Base-by-base conservation (phyloP, 1,139 yeast species). In the Wickerhamomyces sp. region DNA sequence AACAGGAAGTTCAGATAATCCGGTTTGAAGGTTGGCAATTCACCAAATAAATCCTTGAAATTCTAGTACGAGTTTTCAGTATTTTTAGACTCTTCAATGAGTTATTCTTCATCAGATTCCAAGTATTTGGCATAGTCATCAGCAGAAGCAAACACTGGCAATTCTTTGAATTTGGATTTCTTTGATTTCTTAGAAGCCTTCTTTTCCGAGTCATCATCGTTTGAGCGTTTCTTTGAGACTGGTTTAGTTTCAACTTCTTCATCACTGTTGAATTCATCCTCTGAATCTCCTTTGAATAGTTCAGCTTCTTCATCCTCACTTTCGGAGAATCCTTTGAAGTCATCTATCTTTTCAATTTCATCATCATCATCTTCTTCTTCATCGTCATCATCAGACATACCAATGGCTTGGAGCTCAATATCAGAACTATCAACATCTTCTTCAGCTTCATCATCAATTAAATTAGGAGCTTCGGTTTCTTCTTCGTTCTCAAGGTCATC, bases 61-160 rank as follows among this genome's bases (percentile, higher is more conserved):
- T 18, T 18, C 23, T 18, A 18, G 23, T 5, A 4, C 23, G 23
- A 18, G 23, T 3, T 18, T 5, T 5, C 23, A 4, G 23, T 18
- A 3, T 18, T 18, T 18, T 18, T 18, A 3, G 23, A 18, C 23
- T 18, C 23, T 18, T 18, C 23, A 3, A 18, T 18, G 23, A 29
- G 40, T 29, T 67, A 73, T 45, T 79, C 85, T 44, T 78, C 81
- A 37, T 81, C 84, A 7, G 86, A 81, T 27, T 76, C 74, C 63
- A 88, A 69, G 59, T 84, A 84, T 61, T 84, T 73, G 26, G 95
- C 84, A 63, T 90, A 91, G 54, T 89, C 96, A 40, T 87, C 96
- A 10, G 82, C 95, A 41, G 94, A 83, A 2, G 96, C 98, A 70
- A 89, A 91, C 23, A 82, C 76, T 23, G 98, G 97, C 53, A 91